Evolutionary conservation across 2,329 filamentous ascomycete species (phyloP), one percentile per base, ranked within the genome.

Genomic region (Aspergillus calidoustus): DNA sequence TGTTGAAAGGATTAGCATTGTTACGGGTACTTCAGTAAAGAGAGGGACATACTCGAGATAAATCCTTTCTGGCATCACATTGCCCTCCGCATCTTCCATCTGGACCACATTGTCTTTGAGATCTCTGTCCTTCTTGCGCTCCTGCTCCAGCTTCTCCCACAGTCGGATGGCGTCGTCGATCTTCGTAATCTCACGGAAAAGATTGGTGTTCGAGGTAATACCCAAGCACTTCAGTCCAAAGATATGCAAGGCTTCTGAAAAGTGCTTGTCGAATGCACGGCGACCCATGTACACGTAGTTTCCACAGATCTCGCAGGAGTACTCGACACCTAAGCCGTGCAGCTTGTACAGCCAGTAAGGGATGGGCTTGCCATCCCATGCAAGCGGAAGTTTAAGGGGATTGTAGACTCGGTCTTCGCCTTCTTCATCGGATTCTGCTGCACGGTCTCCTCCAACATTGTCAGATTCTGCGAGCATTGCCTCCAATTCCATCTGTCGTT

Each of bases 201-300:
- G 82, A 30, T 89, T 89, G 2, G 93, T 93, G 73, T 96, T 95
- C 11, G 79, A 77, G 7, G 90, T 96, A 74, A 99, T 95, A 22
- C 96, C 96, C 54, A 99, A 81, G 73, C 94, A 97, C 77, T 96
- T 95, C 68, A 99, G 81, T 0, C 95, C 95, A 74, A 97, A 95
- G 53, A 98, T 91, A 74, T 99, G 95, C 57, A 93, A 84, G 8
- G 91, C 89, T 77, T 99, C 95, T 68, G 93, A 96, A 80, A 99
- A 99, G 77, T 99, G 95, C 82, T 99, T 99, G 75, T 99, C 95
- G 71, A 97, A 99, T 1, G 93, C 93, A 54, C 95, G 87, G 25
- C 95, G 86, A 17, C 95, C 95, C 91, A 97, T 97, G 81, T 98
- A 98, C n/a, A 97, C 93, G 72, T 93, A 97, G 78, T 98, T 98